Evolutionary conservation across 768 basidiomycete genomes (phyloP).

Genomic region (Lepiota subincarnata): DNA sequence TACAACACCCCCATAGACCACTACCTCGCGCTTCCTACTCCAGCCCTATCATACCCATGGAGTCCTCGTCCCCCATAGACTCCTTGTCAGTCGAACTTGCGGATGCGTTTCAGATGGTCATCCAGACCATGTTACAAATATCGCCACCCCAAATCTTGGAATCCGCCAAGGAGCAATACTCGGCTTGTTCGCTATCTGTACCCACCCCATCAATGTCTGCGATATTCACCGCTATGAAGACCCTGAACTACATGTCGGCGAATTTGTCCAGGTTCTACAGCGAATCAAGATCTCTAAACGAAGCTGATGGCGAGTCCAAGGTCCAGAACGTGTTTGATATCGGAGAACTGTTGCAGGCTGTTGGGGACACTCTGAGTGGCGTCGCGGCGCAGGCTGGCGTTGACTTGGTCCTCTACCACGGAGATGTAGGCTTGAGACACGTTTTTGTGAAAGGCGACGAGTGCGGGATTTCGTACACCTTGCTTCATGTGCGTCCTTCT

Average conservation of each 20-base stretch:
- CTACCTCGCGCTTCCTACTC: conserved; percentile 15
- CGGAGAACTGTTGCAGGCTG: conserved; percentile 84
- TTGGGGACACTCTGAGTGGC: conserved; percentile 85
- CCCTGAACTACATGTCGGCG: conserved; percentile 90
- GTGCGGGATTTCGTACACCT: conserved; percentile 72
- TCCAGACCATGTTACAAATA: conserved; percentile 88
- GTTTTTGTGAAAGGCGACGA: conserved; percentile 84
- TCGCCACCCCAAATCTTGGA: conserved; percentile 89
- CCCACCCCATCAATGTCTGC: conserved; percentile 87
- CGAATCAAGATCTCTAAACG: conserved; percentile 16
- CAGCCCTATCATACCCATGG: conserved; percentile 18
- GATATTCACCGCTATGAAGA: conserved; percentile 88
- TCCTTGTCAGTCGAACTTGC: conserved; percentile 85
- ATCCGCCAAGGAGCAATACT: conserved; percentile 90
- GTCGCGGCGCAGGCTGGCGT: conserved; percentile 80
- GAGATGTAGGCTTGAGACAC: conserved; percentile 84
- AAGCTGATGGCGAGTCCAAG: conserved; percentile 12
- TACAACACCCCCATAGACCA: conserved; percentile 62
- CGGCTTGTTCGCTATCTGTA: conserved; percentile 81
- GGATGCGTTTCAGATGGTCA: conserved; percentile 85
- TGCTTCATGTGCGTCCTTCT: conserved; percentile 71
- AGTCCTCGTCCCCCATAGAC: conserved; percentile 39
- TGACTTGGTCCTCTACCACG: conserved; percentile 88
- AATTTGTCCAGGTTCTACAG: conserved; percentile 60
- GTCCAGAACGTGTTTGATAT: conserved; percentile 79